Conservation (phyloP, 2,329 filamentous ascomycete genomes). For the Trichoderma atroviride region DNA sequence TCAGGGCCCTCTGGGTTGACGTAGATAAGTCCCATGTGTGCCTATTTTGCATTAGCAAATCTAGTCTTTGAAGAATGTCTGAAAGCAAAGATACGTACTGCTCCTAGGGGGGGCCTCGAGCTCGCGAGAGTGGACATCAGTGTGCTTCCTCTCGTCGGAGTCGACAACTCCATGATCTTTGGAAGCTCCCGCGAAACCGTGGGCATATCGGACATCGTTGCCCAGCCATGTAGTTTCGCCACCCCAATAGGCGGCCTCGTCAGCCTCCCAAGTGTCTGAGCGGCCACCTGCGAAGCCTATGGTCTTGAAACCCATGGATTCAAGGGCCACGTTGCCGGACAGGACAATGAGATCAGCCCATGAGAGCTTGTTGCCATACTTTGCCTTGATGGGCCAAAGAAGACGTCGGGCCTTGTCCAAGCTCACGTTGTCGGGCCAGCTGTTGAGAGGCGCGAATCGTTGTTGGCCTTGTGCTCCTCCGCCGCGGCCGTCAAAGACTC, state of each 20-base stretch:
- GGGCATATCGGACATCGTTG: conserved; percentile 70
- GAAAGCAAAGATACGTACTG: conserved; percentile 53
- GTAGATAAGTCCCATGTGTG: conserved; percentile 68
- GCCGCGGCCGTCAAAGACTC: conserved; percentile 73
- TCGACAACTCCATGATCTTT: conserved; percentile 38
- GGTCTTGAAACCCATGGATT: conserved; percentile 74
- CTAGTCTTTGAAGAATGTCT: no score
- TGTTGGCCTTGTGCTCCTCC: conserved; percentile 69
- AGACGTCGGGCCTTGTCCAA: conserved; percentile 81
- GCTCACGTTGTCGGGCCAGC: conserved; percentile 78
- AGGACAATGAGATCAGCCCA: conserved; percentile 76
- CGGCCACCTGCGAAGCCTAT: conserved; percentile 76
- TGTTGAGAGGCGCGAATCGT: conserved; percentile 77
- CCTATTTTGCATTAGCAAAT: neutral
- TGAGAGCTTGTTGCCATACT: conserved; percentile 81
- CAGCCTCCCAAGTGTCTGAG: conserved; percentile 72
- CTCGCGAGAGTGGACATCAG: conserved; percentile 61
- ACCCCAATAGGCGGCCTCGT: conserved; percentile 78
- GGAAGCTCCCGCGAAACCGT: conserved; percentile 46
- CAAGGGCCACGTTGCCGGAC: conserved; percentile 74
- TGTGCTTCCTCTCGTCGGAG: conserved; percentile 41
- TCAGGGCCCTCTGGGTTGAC: conserved; percentile 81
- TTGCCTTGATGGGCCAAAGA: conserved; percentile 81
- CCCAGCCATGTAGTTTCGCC: conserved; percentile 74
- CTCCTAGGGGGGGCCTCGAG: conserved; percentile 70